Evolutionary conservation across 1,284 basidiomycete species (phyloP), one percentile per base, ranked within the genome.

Genomic region (Ustilago hordei): DNA sequence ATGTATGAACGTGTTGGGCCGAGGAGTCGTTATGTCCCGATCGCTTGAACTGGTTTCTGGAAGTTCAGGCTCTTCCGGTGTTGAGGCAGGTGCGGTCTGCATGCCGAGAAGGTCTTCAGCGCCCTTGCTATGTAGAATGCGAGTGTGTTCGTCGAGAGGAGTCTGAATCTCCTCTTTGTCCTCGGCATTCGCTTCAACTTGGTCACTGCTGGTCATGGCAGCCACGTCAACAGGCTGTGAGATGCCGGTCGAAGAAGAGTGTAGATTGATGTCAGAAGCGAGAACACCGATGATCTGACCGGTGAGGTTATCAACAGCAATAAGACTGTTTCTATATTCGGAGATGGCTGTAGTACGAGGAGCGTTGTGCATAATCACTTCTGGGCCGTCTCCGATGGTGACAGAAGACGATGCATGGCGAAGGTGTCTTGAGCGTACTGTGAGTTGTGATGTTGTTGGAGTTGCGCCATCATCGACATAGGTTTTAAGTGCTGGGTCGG

Each of bases 241-340:
- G 43, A 41, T 5, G 2, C 55, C 62, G 4, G 34, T 41, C 0
- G 47, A n/a, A 15, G 57, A 35, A 12, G 53, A 32, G 8, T 64
- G 48, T 36, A 82, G 69, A 45, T 60, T 45, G 41, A 82, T 64
- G 19, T 79, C 48, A 2, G 66, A 69, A 6, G 81, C 81, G 6
- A 82, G 47, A 17, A 82, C 64, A n/a, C 75, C 69, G 32, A 80
- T 32, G 39, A 82, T 71, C 34, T 78, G 66, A 17, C 81, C 80
- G 2, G 78, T 81, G 41, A 76, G 63, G 35, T 81, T 77, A 59
- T 82, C 81, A 36, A 82, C 68, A 11, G 80, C 80, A 6, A 82
- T 75, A 12, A 82, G 60, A 64, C 67, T 74, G 64, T 81, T 75
- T 12, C 79, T 64, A 35, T 78, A 80, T n/a, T 69, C 57, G 31